Conservation (phyloP, 202 grass and related monocot genomes). For the Brachypodium distachyon region DNA sequence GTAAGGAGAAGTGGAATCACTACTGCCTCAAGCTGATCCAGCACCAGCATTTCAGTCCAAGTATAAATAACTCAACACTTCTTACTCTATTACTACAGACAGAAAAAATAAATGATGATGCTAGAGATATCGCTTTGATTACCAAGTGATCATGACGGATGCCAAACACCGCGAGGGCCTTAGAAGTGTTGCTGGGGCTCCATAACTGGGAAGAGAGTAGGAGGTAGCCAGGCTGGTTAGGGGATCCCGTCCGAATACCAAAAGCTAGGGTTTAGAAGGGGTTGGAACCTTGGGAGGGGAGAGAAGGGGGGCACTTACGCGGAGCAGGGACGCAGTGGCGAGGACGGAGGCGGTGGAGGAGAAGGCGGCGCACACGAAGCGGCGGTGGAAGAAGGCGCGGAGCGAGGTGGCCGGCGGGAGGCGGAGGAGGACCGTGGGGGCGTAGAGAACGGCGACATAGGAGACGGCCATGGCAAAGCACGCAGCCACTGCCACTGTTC, state of each 20-base stretch:
- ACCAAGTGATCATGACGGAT: conserved; percentile 62
- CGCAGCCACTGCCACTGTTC: conserved; percentile 30
- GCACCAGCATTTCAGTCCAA: conserved; percentile 15
- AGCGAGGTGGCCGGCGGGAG: conserved; percentile 52
- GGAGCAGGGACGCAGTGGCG: conserved; percentile 46
- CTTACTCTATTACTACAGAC: neutral
- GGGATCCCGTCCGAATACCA: neutral
- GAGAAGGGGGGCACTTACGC: conserved; percentile 26
- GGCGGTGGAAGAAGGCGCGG: conserved; percentile 61
- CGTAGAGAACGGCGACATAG: conserved; percentile 82
- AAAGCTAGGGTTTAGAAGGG: neutral
- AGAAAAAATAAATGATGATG: neutral
- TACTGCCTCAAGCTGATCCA: conserved; percentile 53
- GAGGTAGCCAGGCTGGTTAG: neutral
- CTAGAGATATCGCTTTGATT: neutral
- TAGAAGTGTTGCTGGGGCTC: conserved; percentile 22
- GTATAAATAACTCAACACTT: neutral
- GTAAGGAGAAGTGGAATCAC: conserved; percentile 66
- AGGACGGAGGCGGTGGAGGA: conserved; percentile 53
- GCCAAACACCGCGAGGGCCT: conserved; percentile 50
- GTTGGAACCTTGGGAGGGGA: neutral
- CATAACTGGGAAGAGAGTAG: conserved; percentile 26
- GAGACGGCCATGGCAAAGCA: conserved; percentile 64
- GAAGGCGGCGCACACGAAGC: conserved; percentile 64
- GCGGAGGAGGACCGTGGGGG: conserved; percentile 54